These are phyloP conservation scores for Colletotrichum coccodes DNA, from an alignment of 2,329 filamentous ascomycete genomes.

Conservation along the genomic window DNA sequence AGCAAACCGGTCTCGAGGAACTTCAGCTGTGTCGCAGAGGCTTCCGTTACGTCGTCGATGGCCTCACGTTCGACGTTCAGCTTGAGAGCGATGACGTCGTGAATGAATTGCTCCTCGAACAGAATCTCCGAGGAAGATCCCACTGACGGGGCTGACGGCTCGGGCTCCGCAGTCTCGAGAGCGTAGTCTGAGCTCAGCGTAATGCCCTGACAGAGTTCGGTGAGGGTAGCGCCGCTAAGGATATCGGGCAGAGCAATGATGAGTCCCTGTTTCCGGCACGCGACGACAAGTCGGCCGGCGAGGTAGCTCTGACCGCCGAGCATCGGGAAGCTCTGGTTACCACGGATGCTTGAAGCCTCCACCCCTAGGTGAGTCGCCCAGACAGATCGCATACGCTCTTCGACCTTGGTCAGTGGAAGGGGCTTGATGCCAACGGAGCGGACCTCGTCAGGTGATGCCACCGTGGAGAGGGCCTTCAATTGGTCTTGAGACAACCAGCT, in stretches of 20 bases:
- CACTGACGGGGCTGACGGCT: background rate
- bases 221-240: conserved; percentile 51
- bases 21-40: conserved; percentile 58
- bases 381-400: conserved; percentile 57
- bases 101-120: conserved; percentile 48
- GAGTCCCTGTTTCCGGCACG: conserved; percentile 55
- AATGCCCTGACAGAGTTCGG: conserved; percentile 54
- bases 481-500: conserved; percentile 53
- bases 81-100: conserved; percentile 52
- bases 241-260: conserved; percentile 54
- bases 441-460: conserved; percentile 48
- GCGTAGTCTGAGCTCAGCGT: conserved; percentile 32
- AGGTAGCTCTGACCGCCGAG: conserved; percentile 58
- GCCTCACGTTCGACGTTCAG: conserved; percentile 52
- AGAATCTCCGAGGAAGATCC: conserved; percentile 21
- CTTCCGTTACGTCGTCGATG: conserved; percentile 59
- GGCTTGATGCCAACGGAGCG: conserved; percentile 52
- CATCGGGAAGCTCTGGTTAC: conserved; percentile 55
- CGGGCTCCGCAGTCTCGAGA: conserved; percentile 8
- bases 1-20: conserved; percentile 60
- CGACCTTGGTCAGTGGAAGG: conserved; percentile 57
- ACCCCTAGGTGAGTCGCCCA: conserved; percentile 57
- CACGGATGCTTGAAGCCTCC: conserved; percentile 50
- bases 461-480: conserved; percentile 51
- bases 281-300: conserved; percentile 54